These are phyloP conservation scores for Suillus clintonianus DNA, from an alignment of 768 basidiomycete genomes.

Conservation along the genomic window DNA sequence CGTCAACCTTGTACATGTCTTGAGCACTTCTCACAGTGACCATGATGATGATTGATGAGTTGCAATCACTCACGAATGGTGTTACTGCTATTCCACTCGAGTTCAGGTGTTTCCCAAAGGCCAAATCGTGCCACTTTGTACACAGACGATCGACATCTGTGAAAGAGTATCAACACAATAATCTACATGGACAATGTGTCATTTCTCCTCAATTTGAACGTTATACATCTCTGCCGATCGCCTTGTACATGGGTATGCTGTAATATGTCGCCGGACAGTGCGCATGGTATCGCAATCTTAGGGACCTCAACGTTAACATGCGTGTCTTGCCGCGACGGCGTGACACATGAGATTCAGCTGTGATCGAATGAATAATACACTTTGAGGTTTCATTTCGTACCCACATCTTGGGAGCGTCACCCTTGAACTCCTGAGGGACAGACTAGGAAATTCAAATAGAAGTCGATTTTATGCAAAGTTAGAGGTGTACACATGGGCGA, in stretches of 20 bases:
- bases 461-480: too few relatives aligned
- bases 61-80: not conserved
- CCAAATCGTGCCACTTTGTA: not conserved
- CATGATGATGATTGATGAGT: not conserved
- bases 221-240: not conserved
- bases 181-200: not conserved
- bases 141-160: too few relatives aligned
- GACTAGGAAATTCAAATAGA: too few relatives aligned
- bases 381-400: too few relatives aligned
- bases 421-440: too few relatives aligned
- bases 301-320: not conserved
- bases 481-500: too few relatives aligned
- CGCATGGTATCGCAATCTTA: not conserved
- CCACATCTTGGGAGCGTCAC: too few relatives aligned
- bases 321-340: too few relatives aligned
- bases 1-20: not conserved
- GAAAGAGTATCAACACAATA: too few relatives aligned
- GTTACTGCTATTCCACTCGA: not conserved
- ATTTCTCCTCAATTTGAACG: not conserved
- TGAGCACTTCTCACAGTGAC: too few relatives aligned
- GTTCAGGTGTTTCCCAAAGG: not conserved
- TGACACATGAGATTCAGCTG: too few relatives aligned
- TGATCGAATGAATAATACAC: too few relatives aligned
- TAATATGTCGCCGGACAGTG: not conserved
- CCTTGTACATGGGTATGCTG: not conserved